Conservation (phyloP, 75 land plant genomes). For the Selaginella moellendorffii region DNA sequence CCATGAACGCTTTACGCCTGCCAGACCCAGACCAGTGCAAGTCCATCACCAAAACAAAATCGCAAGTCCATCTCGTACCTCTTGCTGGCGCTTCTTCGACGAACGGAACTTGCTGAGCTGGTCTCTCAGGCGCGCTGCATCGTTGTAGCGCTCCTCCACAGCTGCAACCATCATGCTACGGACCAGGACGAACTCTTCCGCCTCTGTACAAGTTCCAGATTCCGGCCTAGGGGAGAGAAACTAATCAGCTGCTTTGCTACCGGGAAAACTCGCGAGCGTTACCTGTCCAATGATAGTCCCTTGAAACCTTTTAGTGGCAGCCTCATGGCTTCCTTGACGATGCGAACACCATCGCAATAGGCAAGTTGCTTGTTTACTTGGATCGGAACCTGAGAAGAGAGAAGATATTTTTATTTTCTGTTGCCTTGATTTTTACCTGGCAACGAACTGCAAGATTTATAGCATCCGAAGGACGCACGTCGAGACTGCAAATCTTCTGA, state of each 20-base stretch:
- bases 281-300: neutral
- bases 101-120: conserved; percentile 44
- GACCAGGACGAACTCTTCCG: conserved; percentile 56
- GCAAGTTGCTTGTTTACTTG: conserved; percentile 75
- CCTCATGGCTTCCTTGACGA: conserved; percentile 46
- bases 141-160: conserved; percentile 66
- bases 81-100: conserved; percentile 35
- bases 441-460: conserved; percentile 88
- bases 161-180: conserved; percentile 69
- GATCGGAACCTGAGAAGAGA: conserved; percentile 45
- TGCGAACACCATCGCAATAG: conserved; percentile 66
- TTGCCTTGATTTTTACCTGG: no score
- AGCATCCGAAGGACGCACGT: conserved; percentile 88
- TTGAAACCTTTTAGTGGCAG: conserved; percentile 14
- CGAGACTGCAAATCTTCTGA: conserved; percentile 38
- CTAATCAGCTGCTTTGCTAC: neutral
- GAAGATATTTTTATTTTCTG: no score
- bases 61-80: no score
- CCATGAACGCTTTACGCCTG: no score
- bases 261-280: no score
- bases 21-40: no score
- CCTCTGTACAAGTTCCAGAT: conserved; percentile 46
- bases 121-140: conserved; percentile 78
- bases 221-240: conserved; percentile 52
- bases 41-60: no score